These are phyloP conservation scores for Agastache rugosa DNA, from an alignment of 257 asterid species.

Conservation along the genomic window DNA sequence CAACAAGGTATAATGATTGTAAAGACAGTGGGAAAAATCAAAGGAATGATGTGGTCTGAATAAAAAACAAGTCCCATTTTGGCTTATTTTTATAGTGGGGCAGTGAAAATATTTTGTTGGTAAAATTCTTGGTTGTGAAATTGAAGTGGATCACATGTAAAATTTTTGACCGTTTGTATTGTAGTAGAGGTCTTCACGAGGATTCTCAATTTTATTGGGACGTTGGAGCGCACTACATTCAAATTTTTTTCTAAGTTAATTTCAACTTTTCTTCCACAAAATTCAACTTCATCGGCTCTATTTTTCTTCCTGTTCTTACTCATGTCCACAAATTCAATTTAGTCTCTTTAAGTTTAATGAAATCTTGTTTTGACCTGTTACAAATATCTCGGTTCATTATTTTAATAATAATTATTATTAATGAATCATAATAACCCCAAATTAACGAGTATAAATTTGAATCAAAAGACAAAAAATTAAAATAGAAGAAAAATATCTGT, in stretches of 20 bases:
- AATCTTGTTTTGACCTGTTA: too few relatives aligned
- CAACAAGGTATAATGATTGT: slow-evolving; percentile 68
- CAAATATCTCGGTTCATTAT: not conserved
- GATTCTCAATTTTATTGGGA: slow-evolving; percentile 47
- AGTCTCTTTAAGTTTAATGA: too few relatives aligned
- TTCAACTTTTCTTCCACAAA: not conserved
- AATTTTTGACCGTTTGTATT: slow-evolving; percentile 67
- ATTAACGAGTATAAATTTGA: too few relatives aligned
- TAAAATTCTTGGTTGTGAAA: slow-evolving; percentile 27
- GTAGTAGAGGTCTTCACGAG: slow-evolving; percentile 61
- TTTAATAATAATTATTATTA: too few relatives aligned
- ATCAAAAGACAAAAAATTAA: too few relatives aligned
- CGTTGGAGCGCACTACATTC: slow-evolving; percentile 88
- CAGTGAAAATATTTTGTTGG: slow-evolving; percentile 10
- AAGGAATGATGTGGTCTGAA: slow-evolving; percentile 54
- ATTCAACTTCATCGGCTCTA: slow-evolving; percentile 14
- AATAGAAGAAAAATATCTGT: too few relatives aligned
- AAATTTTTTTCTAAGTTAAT: slow-evolving; percentile 33
- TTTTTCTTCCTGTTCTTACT: slow-evolving; percentile 17
- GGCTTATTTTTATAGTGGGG: slow-evolving; percentile 55
- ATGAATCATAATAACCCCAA: too few relatives aligned
- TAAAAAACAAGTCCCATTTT: slow-evolving; percentile 26
- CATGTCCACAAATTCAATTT: slow-evolving; percentile 30
- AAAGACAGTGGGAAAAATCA: slow-evolving; percentile 33
- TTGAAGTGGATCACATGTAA: slow-evolving; percentile 67